Evolutionary conservation across 306 rosid species (phyloP), one percentile per base, ranked within the genome.

Genomic region (Citrullus colocynthis): DNA sequence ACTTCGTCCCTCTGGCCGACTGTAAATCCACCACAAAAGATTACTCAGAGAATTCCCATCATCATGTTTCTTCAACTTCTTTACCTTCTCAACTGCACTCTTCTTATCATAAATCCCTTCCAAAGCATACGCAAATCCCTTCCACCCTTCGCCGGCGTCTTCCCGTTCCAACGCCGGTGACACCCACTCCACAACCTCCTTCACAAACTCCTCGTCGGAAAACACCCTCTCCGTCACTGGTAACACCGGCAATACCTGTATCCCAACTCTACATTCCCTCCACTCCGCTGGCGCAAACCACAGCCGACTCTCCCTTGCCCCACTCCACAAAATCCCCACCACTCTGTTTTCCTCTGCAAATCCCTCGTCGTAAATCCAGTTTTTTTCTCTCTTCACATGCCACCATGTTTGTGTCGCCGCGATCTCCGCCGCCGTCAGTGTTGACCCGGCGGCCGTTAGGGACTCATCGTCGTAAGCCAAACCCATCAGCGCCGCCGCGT

Each of bases 121-220:
- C 83, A 93, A 67, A 2, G 95, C 86, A 76, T 89, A 88, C 0
- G 78, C 79, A 83, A 95, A 92, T 3, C 98, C 98, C 74, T 89
- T 92, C 98, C 98, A 95, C 2, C 93, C 96, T 81, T 92, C 98
- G 9, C 88, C 95, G 51, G 85, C 96, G 45, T 89, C 97, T 4
- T 85, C 89, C 44, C 92, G 85, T 20, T 72, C 57, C 90, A 94
- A 84, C 80, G 88, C 86, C 57, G 93, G 90, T 52, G 81, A 49
- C 0, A 93, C 87, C 98, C 97, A 95, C 2, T 87, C 76, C 85
- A 92, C 97, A 21, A 88, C 88, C 45, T 89, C 88, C 87, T 70
- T 91, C 49, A 82, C 93, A 76, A 45, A 95, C 41, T 7, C 88
- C 51, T 51, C 82, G 81, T 95, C 80, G 0, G 93, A 81, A 72